Evolutionary conservation across 1,139 yeast genomes (phyloP).

Genomic region (Candida frijolesensis): DNA sequence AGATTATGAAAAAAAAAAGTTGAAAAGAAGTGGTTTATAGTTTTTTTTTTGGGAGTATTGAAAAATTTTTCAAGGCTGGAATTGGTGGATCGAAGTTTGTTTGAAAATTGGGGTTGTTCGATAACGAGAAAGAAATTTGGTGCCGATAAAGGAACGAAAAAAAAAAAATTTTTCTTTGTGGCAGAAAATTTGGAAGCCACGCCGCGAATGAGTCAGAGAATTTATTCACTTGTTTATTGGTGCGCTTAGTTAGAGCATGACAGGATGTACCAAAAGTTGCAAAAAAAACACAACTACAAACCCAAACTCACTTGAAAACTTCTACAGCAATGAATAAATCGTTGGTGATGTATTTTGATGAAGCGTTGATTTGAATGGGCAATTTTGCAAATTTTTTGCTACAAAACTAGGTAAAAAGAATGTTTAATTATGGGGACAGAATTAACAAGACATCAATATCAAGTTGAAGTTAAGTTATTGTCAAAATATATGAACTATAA

Average conservation of each 20-base stretch:
- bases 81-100: background rate
- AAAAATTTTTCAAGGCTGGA: background rate
- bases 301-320: too few relatives aligned
- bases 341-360: too few relatives aligned
- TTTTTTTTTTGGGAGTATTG: background rate
- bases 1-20: background rate
- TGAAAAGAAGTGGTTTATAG: background rate
- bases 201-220: slow-evolving; percentile 32
- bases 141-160: slow-evolving; percentile 1
- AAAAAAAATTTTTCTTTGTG: slow-evolving; percentile 7
- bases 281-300: too few relatives aligned
- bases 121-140: background rate
- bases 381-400: too few relatives aligned
- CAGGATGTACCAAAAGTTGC: too few relatives aligned
- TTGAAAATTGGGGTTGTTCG: slow-evolving; percentile 1
- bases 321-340: too few relatives aligned
- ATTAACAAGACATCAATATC: too few relatives aligned
- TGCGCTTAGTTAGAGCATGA: background rate
- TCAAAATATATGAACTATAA: too few relatives aligned
- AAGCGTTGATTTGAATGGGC: too few relatives aligned
- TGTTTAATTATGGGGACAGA: too few relatives aligned
- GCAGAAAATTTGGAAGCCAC: background rate
- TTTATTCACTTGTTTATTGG: slow-evolving; percentile 26
- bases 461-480: too few relatives aligned
- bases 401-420: too few relatives aligned